These are phyloP conservation scores for Fonsecaea erecta DNA, from an alignment of 2,329 filamentous ascomycete genomes.

Conservation along the genomic window DNA sequence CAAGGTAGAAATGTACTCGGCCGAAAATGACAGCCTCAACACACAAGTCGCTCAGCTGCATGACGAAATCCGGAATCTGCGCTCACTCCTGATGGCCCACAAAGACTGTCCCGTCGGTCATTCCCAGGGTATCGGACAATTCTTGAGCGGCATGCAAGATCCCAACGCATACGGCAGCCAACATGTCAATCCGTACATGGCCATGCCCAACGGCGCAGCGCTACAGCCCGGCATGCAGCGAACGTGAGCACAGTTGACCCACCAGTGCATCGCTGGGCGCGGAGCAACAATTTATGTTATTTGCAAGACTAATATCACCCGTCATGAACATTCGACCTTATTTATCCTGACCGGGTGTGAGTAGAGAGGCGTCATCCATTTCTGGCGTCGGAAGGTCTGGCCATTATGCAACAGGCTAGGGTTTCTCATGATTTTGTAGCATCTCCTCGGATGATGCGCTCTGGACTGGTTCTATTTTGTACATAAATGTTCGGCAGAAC, in stretches of 20 bases:
- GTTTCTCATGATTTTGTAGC: constrained; percentile 13
- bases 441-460: constrained; percentile 5
- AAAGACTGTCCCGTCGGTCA: constrained; percentile 95
- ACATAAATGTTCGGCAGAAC: constrained; percentile 28
- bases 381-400: constrained; percentile 7
- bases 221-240: constrained; percentile 39
- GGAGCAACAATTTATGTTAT: neutral
- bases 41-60: constrained; percentile 81
- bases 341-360: constrained; percentile 5
- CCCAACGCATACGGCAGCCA: constrained; percentile 39
- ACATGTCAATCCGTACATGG: constrained; percentile 51
- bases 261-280: neutral
- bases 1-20: constrained; percentile 91
- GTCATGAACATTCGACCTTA: constrained; percentile 25
- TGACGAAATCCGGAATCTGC: constrained; percentile 93
- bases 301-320: constrained; percentile 14
- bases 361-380: constrained; percentile 1
- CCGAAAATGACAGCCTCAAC: constrained; percentile 86
- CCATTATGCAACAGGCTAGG: constrained; percentile 28
- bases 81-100: constrained; percentile 88
- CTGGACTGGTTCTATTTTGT: constrained; percentile 25
- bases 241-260: constrained; percentile 20
- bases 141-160: constrained; percentile 53
- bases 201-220: constrained; percentile 44
- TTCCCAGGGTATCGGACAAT: constrained; percentile 65